A percentile compares a stretch with the other conserved stretches of the same genome.
phyloP scores from a whole-genome alignment of 306 rosid genomes.

The Alnus rubra region DNA sequence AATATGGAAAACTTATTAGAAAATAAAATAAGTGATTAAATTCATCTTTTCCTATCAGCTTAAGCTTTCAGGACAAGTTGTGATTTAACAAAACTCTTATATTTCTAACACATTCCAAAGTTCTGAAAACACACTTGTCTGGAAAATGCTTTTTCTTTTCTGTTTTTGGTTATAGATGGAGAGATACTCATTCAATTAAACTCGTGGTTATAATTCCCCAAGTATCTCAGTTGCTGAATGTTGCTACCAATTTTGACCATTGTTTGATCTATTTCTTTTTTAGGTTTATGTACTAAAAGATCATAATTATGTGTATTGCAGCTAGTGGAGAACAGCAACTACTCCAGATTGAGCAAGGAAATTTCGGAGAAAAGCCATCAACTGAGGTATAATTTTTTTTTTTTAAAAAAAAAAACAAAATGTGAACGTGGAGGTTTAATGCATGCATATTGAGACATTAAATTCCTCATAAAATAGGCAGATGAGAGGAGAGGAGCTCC shows the following conservation, averaged over 20 bases:
- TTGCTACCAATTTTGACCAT: neutral
- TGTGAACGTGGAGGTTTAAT: neutral
- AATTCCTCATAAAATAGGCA: slow-evolving; percentile 45
- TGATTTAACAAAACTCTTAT: no score
- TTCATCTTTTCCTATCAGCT: no score
- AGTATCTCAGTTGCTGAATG: neutral
- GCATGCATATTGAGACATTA: slow-evolving; percentile 3
- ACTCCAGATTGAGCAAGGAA: slow-evolving; percentile 69
- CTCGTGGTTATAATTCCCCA: neutral
- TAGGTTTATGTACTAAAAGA: neutral
- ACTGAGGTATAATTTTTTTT: slow-evolving; percentile 49
- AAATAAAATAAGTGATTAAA: no score
- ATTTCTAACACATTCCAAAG: no score
- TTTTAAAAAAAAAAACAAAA: neutral
- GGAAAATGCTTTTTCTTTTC: no score
- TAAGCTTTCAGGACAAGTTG: no score
- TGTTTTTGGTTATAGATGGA: no score
- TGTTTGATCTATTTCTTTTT: neutral
- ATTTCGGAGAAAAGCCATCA: slow-evolving; percentile 66
- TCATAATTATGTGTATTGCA: slow-evolving; percentile 26
- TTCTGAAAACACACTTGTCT: no score
- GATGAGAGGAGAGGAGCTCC: slow-evolving; percentile 95
- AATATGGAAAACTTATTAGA: no score
- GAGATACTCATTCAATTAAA: neutral
- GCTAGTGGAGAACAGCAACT: slow-evolving; percentile 80